phyloP scores from a whole-genome alignment of 2,329 filamentous ascomycete genomes.

The Byssothecium circinans region DNA sequence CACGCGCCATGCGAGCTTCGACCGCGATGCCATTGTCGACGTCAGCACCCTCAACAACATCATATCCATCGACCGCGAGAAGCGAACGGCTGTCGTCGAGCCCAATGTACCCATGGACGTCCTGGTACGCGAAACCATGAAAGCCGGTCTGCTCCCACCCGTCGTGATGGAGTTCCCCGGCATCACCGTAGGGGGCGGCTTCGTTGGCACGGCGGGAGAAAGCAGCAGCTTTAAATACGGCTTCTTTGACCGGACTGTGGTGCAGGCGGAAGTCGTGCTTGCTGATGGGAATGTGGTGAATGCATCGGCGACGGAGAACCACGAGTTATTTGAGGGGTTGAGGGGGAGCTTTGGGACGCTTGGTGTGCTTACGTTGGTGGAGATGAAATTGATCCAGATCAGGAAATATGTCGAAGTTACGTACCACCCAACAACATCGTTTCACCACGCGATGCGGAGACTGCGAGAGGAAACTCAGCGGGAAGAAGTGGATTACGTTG shows the following conservation, averaged over 20 bases:
- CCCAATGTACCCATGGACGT: slow-evolving; percentile 70
- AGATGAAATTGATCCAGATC: slow-evolving; percentile 57
- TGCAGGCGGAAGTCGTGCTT: slow-evolving; percentile 65
- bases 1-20: slow-evolving; percentile 59
- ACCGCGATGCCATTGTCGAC: slow-evolving; percentile 56
- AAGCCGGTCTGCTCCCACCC: slow-evolving; percentile 59
- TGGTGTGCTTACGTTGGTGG: slow-evolving; percentile 62
- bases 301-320: slow-evolving; percentile 50
- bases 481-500: slow-evolving; percentile 63
- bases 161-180: slow-evolving; percentile 74
- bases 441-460: slow-evolving; percentile 51
- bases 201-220: slow-evolving; percentile 67
- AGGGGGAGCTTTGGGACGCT: slow-evolving; percentile 63
- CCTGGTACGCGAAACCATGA: slow-evolving; percentile 60
- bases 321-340: slow-evolving; percentile 61
- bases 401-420: slow-evolving; percentile 62
- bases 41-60: slow-evolving; percentile 66
- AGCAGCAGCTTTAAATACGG: slow-evolving; percentile 68
- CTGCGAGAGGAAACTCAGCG: slow-evolving; percentile 51
- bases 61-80: slow-evolving; percentile 57
- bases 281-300: slow-evolving; percentile 58
- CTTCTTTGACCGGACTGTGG: slow-evolving; percentile 66
- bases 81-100: slow-evolving; percentile 63
- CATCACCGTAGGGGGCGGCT: slow-evolving; percentile 69
- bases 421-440: slow-evolving; percentile 59